These are phyloP conservation scores for Backusella parvicylindrica DNA, from an alignment of 192 early-diverging fungal genomes.

Conservation along the genomic window DNA sequence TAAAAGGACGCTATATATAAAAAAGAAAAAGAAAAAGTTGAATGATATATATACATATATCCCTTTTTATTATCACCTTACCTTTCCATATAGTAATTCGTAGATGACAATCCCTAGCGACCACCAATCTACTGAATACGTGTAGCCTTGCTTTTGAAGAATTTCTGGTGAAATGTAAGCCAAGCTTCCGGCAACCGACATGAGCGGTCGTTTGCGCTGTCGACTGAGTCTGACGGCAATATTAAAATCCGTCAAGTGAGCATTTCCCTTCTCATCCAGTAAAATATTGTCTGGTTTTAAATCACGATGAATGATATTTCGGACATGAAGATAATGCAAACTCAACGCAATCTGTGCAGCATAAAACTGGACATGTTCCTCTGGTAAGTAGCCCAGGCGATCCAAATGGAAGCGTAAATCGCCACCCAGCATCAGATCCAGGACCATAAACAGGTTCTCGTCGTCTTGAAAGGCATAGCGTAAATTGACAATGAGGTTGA, in stretches of 20 bases:
- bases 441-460: constrained; percentile 86
- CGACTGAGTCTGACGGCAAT: constrained; percentile 67
- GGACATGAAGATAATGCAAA: constrained; percentile 65
- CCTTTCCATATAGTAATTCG: constrained; percentile 73
- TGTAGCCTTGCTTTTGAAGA: constrained; percentile 53
- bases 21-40: not conserved
- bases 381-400: constrained; percentile 57
- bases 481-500: constrained; percentile 83
- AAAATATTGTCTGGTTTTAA: constrained; percentile 86
- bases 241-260: constrained; percentile 84
- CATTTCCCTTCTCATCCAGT: constrained; percentile 73
- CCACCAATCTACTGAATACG: constrained; percentile 66
- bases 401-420: constrained; percentile 91
- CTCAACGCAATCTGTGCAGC: constrained; percentile 66
- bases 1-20: constrained; percentile 71
- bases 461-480: constrained; percentile 96
- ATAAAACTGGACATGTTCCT: constrained; percentile 65
- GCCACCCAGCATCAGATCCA: constrained; percentile 94
- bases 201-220: constrained; percentile 58
- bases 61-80: constrained; percentile 23
- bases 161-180: constrained; percentile 89
- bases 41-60: too few species aligned
- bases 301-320: constrained; percentile 76
- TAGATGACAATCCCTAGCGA: constrained; percentile 76
- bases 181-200: constrained; percentile 75